A percentile compares a stretch with the other conserved stretches of the same genome.
phyloP scores from a whole-genome alignment of 73 alveolate species.

The Symbiodinium pilosum region DNA sequence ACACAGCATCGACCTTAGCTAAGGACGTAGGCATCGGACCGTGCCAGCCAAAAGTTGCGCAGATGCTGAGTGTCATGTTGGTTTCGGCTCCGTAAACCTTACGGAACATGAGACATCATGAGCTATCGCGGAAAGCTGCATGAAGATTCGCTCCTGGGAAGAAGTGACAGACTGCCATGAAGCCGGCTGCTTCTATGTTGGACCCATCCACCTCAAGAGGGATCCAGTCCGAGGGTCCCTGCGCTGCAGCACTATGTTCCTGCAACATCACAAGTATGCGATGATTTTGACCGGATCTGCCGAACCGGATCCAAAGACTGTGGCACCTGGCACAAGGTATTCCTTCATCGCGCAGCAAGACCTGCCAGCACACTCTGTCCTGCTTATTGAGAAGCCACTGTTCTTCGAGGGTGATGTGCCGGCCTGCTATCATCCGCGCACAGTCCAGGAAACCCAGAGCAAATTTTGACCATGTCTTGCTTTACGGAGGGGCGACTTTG shows the following conservation, averaged over 20 bases:
- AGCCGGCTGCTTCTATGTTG: neutral
- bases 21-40: neutral
- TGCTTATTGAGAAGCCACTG: neutral
- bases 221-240: neutral
- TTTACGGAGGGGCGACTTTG: too few relatives aligned
- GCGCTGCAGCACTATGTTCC: neutral
- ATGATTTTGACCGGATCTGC: too few relatives aligned
- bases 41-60: too few relatives aligned
- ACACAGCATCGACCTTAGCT: constrained; percentile 27
- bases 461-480: too few relatives aligned
- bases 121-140: neutral
- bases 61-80: too few relatives aligned
- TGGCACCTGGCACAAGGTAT: neutral
- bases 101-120: too few relatives aligned
- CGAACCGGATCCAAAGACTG: neutral
- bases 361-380: neutral
- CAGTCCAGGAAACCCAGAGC: neutral
- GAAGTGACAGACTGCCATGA: neutral
- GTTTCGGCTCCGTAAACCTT: too few relatives aligned
- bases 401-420: neutral
- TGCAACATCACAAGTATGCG: too few relatives aligned
- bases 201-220: neutral
- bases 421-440: neutral
- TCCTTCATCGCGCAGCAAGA: neutral
- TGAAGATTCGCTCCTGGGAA: neutral